phyloP scores from a whole-genome alignment of 306 rosid genomes.

The Pyrus pyrifolia region DNA sequence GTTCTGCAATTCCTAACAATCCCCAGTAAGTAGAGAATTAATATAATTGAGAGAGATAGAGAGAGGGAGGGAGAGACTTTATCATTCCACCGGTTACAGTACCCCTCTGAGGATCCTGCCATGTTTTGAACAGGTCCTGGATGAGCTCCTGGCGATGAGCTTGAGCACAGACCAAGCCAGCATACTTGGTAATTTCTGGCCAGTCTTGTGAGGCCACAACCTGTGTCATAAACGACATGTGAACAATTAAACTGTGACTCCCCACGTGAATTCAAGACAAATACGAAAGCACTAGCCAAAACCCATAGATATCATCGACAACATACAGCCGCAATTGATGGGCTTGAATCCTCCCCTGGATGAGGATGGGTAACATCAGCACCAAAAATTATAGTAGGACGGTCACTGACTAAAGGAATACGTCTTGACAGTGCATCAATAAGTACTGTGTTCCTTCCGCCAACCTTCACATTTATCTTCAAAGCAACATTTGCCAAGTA shows the following conservation, averaged over 20 bases:
- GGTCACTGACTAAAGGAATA: constrained; percentile 84
- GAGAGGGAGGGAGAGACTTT: constrained; percentile 41
- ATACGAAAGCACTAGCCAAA: background rate
- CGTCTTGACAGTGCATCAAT: constrained; percentile 85
- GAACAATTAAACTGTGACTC: background rate
- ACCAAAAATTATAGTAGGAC: constrained; percentile 94
- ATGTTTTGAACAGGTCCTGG: constrained; percentile 80
- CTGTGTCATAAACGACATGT: constrained; percentile 19
- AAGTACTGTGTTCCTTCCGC: constrained; percentile 95
- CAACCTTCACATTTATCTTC: constrained; percentile 92
- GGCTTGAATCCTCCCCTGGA: constrained; percentile 98
- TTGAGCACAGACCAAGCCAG: constrained; percentile 96
- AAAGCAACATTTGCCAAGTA: constrained; percentile 88
- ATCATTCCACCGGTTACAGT: constrained; percentile 88
- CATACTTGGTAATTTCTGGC: constrained; percentile 95
- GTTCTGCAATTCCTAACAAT: background rate
- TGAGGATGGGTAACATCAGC: constrained; percentile 99
- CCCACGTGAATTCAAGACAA: background rate
- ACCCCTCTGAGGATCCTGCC: constrained; percentile 96
- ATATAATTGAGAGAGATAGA: background rate
- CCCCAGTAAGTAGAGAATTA: background rate
- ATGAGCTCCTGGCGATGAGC: constrained; percentile 95
- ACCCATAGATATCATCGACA: background rate
- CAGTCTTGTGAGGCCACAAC: constrained; percentile 99
- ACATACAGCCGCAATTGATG: constrained; percentile 94